Evolutionary conservation across 78 protist genomes (phyloP).

Genomic region (Carpediemonas membranifera): DNA sequence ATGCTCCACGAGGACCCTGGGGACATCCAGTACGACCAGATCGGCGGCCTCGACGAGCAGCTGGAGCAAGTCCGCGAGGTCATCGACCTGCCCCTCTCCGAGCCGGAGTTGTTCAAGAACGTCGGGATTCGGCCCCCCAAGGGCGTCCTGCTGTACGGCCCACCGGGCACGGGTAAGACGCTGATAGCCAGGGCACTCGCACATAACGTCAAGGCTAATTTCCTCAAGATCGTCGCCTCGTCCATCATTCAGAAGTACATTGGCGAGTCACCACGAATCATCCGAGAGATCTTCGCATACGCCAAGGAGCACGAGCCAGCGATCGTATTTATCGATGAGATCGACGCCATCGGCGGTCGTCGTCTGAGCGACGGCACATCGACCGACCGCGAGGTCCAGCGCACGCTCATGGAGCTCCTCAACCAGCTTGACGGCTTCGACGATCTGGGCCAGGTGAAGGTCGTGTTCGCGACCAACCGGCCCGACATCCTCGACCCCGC

Average conservation of each 20-base stretch:
- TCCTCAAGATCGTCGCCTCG: slow-evolving; percentile 88
- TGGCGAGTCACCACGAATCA: slow-evolving; percentile 93
- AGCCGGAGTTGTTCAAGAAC: slow-evolving; percentile 92
- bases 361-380: slow-evolving; percentile 89
- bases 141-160: slow-evolving; percentile 80
- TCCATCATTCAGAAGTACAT: slow-evolving; percentile 98
- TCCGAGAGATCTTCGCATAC: slow-evolving; percentile 96
- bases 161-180: no score
- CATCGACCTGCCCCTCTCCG: slow-evolving; percentile 92
- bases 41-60: slow-evolving; percentile 91
- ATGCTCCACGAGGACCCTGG: slow-evolving; percentile 84
- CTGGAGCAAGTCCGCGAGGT: slow-evolving; percentile 91
- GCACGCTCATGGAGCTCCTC: slow-evolving; percentile 96
- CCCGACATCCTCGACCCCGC: no score
- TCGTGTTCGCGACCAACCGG: no score
- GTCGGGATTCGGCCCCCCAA: no score
- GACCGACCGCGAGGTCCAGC: slow-evolving; percentile 94
- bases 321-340: slow-evolving; percentile 99
- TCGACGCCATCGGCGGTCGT: slow-evolving; percentile 98
- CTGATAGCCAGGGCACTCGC: slow-evolving; percentile 97
- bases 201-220: slow-evolving; percentile 74
- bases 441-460: slow-evolving; percentile 80
- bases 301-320: slow-evolving; percentile 94
- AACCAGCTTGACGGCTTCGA: slow-evolving; percentile 97
- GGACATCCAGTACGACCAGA: slow-evolving; percentile 47